A percentile compares a stretch with the other conserved stretches of the same genome.
phyloP scores from a whole-genome alignment of 148 eudicot species.

The Fagopyrum homotropicum region DNA sequence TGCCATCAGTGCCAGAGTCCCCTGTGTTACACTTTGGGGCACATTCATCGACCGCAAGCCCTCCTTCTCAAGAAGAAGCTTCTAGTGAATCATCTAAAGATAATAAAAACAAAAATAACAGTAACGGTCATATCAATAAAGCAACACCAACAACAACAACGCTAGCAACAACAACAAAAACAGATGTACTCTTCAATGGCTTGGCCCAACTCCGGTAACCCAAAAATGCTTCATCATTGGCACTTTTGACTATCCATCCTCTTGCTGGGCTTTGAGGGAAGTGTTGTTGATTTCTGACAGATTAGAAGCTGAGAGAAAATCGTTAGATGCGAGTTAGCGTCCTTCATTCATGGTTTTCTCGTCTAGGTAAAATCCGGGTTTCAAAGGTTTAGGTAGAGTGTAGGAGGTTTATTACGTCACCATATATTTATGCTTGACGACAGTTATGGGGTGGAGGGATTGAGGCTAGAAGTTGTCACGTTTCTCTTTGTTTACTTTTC shows the following conservation, averaged over 20 bases:
- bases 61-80: constrained; percentile 54
- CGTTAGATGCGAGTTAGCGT: neutral
- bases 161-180: neutral
- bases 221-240: constrained; percentile 13
- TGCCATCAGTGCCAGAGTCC: constrained; percentile 44
- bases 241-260: neutral
- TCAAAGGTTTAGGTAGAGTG: no score
- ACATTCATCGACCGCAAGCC: constrained; percentile 36
- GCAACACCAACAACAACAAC: neutral
- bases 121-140: constrained; percentile 29
- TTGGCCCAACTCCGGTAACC: constrained; percentile 49
- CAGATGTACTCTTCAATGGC: constrained; percentile 52
- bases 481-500: neutral
- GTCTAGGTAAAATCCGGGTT: neutral
- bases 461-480: neutral
- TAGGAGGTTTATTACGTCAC: neutral
- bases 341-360: neutral
- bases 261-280: neutral
- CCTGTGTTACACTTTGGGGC: constrained; percentile 36
- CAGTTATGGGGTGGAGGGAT: neutral
- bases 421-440: neutral
- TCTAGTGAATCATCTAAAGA: constrained; percentile 80
- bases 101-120: constrained; percentile 25
- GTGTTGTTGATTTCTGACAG: constrained; percentile 5
- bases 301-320: neutral